These are phyloP conservation scores for Salix suchowensis DNA, from an alignment of 345 rosid genomes.

Conservation along the genomic window DNA sequence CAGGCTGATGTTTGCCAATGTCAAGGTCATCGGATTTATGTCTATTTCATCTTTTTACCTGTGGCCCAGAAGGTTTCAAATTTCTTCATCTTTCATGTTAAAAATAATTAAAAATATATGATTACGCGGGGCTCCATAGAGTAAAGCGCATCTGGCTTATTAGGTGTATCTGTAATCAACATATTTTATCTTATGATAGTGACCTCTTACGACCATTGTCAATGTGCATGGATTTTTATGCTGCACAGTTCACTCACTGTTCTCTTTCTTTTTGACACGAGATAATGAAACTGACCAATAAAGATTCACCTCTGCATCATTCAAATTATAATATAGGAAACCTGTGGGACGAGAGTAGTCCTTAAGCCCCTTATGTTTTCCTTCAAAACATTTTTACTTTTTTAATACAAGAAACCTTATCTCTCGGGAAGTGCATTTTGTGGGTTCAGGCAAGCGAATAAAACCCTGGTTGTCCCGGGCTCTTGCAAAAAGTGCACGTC, in stretches of 20 bases:
- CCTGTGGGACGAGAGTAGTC: neutral
- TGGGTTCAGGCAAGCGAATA: no score
- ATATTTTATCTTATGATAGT: neutral
- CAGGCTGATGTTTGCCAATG: neutral
- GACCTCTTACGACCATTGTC: neutral
- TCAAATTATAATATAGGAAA: no score
- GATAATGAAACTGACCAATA: no score
- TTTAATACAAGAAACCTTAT: no score
- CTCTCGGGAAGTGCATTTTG: no score
- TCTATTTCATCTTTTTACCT: constrained; percentile 7
- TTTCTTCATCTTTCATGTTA: constrained; percentile 10
- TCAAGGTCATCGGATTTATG: constrained; percentile 7
- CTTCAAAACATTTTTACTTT: no score
- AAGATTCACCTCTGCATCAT: no score
- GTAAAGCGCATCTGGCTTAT: neutral
- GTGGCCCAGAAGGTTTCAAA: neutral
- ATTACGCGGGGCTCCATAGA: constrained; percentile 5
- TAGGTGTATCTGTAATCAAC: neutral
- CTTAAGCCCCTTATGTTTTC: no score
- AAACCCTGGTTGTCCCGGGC: no score
- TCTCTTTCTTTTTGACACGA: neutral
- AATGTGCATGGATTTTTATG: neutral
- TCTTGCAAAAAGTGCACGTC: no score
- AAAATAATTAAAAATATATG: neutral
- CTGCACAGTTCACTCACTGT: neutral